Evolutionary conservation across 1,139 yeast genomes (phyloP), one percentile per base, ranked within the genome.

Genomic region (Hemisphaericaspora subhashii): DNA sequence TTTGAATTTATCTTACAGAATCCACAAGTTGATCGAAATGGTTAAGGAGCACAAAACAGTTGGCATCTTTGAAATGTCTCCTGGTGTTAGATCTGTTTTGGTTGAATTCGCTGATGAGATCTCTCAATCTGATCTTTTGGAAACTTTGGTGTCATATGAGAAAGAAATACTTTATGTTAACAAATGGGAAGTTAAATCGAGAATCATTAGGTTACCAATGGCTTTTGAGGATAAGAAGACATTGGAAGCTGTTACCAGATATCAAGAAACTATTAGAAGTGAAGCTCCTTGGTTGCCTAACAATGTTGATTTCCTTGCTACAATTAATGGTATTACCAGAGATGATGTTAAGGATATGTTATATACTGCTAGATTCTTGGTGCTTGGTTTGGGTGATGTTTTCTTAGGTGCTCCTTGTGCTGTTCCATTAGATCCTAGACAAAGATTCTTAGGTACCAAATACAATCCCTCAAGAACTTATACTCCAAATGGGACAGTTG

Each of bases 351-450:
- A 83, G 46, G 87, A 87, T 51, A 80, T 89, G 84, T 64, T 90
- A 53, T 92, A 88, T 68, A 72, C 86, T 37, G 97, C 98, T 3
- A 76, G 90, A 56, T 92, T 85, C 70, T 73, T 92, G 67, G 98
- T 92, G 7, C 70, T 92, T 48, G 98, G 98, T 39, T 79, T 90
- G 45, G 98, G 98, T 57, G 98, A 92, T 65, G 98, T 92, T 28
- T 92, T 89, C 68, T 74, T 92, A 52, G 98, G 98, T 33, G 96
- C 98, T 2, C 98, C 98, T 33, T 90, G 98, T 74, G 98, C 98
- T 1, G 95, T 90, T 47, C 98, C 98, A 28, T 77, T 92, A 53
- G 98, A 92, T 61, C 98, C 98, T 43, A 83, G 98, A 55, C 97
- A 90, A 53, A 79, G 98, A 57, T 75, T 88, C 45, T 69, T 90